Conservation (phyloP, 768 basidiomycete genomes). For the Boletus fagicola region DNA sequence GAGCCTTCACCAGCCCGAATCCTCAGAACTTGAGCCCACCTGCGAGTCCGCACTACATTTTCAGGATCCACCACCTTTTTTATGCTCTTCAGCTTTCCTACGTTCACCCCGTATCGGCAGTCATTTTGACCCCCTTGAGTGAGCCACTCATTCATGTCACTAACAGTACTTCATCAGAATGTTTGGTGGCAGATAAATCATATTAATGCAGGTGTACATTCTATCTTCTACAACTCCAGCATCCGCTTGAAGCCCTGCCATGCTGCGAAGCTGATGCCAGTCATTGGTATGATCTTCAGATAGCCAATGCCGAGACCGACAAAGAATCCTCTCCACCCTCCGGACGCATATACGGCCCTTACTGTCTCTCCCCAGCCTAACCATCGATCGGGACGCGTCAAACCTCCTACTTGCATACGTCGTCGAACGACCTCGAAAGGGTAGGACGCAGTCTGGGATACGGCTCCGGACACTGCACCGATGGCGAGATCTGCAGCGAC, state of each 20-base stretch:
- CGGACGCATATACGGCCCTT: slow-evolving; percentile 55
- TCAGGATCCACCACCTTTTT: too few species aligned
- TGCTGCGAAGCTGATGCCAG: slow-evolving; percentile 85
- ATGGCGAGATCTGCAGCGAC: slow-evolving; percentile 70
- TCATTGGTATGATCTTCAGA: slow-evolving; percentile 95
- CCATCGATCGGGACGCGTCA: slow-evolving; percentile 73
- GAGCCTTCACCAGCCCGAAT: too few species aligned
- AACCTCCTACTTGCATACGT: slow-evolving; percentile 93
- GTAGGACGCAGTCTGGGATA: slow-evolving; percentile 88
- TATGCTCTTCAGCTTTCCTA: too few species aligned
- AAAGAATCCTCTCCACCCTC: slow-evolving; percentile 88
- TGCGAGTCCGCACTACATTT: too few species aligned
- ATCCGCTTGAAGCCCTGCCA: slow-evolving; percentile 59
- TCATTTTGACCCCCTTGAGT: too few species aligned
- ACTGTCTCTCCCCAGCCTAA: slow-evolving; percentile 77
- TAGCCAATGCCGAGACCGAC: slow-evolving; percentile 91
- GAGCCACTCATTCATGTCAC: background rate
- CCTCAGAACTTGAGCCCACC: too few species aligned
- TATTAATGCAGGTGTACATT: slow-evolving; percentile 3
- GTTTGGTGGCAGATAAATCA: background rate
- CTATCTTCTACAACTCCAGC: slow-evolving; percentile 28
- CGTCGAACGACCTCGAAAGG: slow-evolving; percentile 92
- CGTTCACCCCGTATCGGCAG: too few species aligned
- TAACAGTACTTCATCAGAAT: too few species aligned
- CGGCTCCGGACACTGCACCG: slow-evolving; percentile 81